Percentiles rank a stretch among this genome's conserved stretches.
Conservation (phyloP, 495 filamentous ascomycete species). For the Tuber aestivum region DNA sequence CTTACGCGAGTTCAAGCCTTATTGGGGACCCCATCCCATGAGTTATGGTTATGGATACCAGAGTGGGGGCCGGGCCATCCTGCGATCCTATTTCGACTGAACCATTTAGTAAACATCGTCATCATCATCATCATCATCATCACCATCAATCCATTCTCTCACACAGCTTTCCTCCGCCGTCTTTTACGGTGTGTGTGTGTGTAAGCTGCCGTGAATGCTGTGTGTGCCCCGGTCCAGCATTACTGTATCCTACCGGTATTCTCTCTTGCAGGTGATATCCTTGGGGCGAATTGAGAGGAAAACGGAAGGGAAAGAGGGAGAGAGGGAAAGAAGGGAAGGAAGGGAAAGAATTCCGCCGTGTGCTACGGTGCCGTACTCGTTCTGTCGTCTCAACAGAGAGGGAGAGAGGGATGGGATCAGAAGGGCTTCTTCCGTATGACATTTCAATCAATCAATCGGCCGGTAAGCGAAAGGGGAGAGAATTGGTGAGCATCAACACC, state of each 20-base stretch:
- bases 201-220: neutral
- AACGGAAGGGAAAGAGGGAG: neutral
- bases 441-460: constrained; percentile 33
- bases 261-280: neutral
- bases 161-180: neutral
- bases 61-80: neutral
- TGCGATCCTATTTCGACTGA: neutral
- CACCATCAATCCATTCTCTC: neutral
- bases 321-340: too few relatives aligned
- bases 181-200: neutral
- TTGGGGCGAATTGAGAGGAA: neutral
- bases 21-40: neutral
- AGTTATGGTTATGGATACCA: neutral
- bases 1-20: neutral
- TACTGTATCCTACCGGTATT: neutral
- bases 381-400: neutral
- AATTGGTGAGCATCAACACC: constrained; percentile 21
- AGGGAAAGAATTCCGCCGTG: neutral
- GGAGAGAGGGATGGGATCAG: neutral
- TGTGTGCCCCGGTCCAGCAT: neutral
- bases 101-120: neutral
- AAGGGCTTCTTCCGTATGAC: neutral
- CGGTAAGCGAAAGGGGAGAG: constrained; percentile 22
- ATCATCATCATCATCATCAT: neutral
- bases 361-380: neutral